Evolutionary conservation across 73 alveolate genomes (phyloP).

Genomic region (Paramecium pentaurelia): DNA sequence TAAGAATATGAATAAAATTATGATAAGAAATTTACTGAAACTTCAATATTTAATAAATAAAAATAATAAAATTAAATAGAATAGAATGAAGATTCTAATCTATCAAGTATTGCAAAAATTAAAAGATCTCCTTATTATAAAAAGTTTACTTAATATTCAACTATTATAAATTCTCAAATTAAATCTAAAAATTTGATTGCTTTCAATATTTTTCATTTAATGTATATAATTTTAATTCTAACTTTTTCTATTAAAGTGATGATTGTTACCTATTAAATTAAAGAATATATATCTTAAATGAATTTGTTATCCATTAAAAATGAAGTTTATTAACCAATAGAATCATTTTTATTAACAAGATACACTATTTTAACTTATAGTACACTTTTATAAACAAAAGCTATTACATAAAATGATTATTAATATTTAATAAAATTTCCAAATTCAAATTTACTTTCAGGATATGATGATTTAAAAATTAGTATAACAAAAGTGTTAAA

Average conservation of each 20-base stretch:
- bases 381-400: neutral
- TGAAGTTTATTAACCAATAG: slow-evolving; percentile 5
- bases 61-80: neutral
- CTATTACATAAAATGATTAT: neutral
- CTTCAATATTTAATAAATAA: neutral
- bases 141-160: neutral
- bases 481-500: neutral
- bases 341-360: neutral
- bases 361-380: slow-evolving; percentile 7
- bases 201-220: neutral
- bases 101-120: neutral
- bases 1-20: neutral
- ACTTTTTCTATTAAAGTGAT: neutral
- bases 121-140: slow-evolving; percentile 31
- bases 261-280: neutral
- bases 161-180: neutral
- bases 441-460: neutral
- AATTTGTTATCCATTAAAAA: neutral
- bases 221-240: neutral
- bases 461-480: neutral
- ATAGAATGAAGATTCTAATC: neutral
- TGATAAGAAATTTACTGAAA: neutral
- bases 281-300: neutral
- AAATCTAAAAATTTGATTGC: neutral
- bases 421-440: neutral